Evolutionary conservation across 2,329 filamentous ascomycete genomes (phyloP), one percentile per base, ranked within the genome.

Genomic region (Macrophomina pseudophaseolina): DNA sequence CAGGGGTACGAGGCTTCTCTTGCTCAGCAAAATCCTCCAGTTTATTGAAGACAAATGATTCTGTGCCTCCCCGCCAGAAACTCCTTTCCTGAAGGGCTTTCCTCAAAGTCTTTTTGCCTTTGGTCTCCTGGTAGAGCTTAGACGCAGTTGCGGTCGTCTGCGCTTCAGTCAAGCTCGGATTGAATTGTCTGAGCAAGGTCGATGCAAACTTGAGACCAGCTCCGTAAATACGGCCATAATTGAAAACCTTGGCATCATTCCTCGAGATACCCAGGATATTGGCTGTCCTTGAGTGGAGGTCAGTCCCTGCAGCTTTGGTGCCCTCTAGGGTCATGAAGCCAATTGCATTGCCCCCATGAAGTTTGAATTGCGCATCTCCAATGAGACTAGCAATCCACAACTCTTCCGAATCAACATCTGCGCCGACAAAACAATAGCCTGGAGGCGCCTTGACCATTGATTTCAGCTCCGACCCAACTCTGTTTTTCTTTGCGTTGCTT

Each of bases 241-340:
- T 99, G 84, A 99, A 99, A 0, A 99, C 88, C 76, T 99, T 99
- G 67, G 95, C 95, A 74, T 97, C 89, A 73, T 97, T 97, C 68
- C 95, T 87, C 2, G 93, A 96, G 68, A 99, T 99, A 6, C 94
- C 94, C 2, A 99, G 80, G 66, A 99, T 99, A 5, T 86, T 85
- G 1, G 95, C 96, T 33, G 95, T 99, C 38, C 94, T 91, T 6
- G 94, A 97, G 79, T 99, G 94, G 66, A 98, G 81, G 78, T 99
- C 94, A 0, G 94, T 99, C 4, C 94, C 94, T 2, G 92, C 93
- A 5, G 93, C 90, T 80, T 99, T 98, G 59, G 93, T 95, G 14
- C 95, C 94, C 80, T 99, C 96, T 1, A 99, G 84, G 0, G 95
- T 99, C 96, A 99, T 99, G 82, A 99, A 99, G 0, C 96, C 95